A percentile compares a stretch with the other conserved stretches of the same genome.
Conservation (phyloP, 768 basidiomycete genomes). For the Coprinellus micaceus region DNA sequence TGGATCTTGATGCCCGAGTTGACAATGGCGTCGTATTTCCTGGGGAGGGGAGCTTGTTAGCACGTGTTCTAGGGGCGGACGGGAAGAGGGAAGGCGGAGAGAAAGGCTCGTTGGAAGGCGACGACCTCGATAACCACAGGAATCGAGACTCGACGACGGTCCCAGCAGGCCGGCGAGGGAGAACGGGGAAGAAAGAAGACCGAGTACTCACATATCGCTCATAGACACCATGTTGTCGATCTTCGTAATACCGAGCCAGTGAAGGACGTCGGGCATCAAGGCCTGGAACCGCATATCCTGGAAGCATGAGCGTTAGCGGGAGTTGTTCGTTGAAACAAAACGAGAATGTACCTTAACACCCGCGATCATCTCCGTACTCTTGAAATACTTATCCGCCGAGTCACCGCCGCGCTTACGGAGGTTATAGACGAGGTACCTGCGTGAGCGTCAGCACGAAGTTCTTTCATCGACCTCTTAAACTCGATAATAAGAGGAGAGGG, state of each 20-base stretch:
- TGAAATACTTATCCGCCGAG: conserved; percentile 90
- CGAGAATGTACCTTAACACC: conserved; percentile 58
- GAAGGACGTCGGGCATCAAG: conserved; percentile 93
- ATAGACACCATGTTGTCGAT: conserved; percentile 88
- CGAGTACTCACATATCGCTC: conserved; percentile 81
- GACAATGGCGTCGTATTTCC: conserved; percentile 95
- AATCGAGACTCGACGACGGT: no score
- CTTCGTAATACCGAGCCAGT: conserved; percentile 91
- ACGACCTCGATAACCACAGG: no score
- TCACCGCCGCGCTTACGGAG: conserved; percentile 93
- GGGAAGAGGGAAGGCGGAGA: not conserved
- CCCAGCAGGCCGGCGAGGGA: not conserved
- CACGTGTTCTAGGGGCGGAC: not conserved
- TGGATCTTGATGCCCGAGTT: conserved; percentile 80
- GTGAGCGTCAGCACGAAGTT: not conserved
- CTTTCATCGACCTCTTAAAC: no score
- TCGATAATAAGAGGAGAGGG: not conserved
- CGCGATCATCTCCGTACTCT: conserved; percentile 87
- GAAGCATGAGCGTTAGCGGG: no score
- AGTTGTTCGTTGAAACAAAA: no score
- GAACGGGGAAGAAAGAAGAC: not conserved
- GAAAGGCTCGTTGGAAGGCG: no score
- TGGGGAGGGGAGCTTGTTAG: conserved; percentile 20
- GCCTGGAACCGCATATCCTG: conserved; percentile 89
- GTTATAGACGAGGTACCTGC: conserved; percentile 91